phyloP scores from a whole-genome alignment of 805 yeast genomes.

The Kuraishia cidri region DNA sequence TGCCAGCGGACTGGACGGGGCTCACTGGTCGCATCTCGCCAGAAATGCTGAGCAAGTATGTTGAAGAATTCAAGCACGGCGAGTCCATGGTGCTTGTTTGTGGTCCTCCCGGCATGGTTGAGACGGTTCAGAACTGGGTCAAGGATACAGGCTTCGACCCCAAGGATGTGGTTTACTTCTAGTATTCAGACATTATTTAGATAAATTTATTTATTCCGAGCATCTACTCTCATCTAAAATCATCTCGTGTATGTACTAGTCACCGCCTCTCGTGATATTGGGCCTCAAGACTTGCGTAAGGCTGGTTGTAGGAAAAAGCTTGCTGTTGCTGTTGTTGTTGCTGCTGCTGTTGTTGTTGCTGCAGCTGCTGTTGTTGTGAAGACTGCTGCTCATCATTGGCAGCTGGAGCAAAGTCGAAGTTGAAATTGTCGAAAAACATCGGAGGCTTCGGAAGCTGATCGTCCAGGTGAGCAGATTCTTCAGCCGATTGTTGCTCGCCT shows the following conservation, averaged over 20 bases:
- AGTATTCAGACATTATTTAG: not conserved
- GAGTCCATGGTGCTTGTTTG: conserved; percentile 37
- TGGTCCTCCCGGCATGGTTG: conserved; percentile 37
- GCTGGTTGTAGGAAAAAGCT: too few relatives aligned
- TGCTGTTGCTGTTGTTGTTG: too few relatives aligned
- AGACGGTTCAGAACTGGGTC: conserved; percentile 9
- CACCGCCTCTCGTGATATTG: not conserved
- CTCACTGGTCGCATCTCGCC: conserved; percentile 28
- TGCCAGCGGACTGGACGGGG: conserved; percentile 23
- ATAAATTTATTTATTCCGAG: not conserved
- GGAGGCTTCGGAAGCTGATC: too few relatives aligned
- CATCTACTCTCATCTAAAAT: not conserved
- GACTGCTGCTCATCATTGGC: too few relatives aligned
- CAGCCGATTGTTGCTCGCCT: too few relatives aligned
- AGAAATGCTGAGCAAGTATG: conserved; percentile 27
- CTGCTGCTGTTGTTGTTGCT: too few relatives aligned
- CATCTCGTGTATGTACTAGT: not conserved
- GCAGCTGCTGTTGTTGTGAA: too few relatives aligned
- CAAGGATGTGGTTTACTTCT: too few relatives aligned
- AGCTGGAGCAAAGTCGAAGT: too few relatives aligned
- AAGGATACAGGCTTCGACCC: conserved; percentile 5
- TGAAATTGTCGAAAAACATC: too few relatives aligned
- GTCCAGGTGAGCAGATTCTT: too few relatives aligned
- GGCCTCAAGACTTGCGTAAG: too few relatives aligned
- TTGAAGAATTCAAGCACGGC: conserved; percentile 8